Conservation (phyloP, 2,329 filamentous ascomycete genomes). For the Gnomoniopsis smithogilvyi region DNA sequence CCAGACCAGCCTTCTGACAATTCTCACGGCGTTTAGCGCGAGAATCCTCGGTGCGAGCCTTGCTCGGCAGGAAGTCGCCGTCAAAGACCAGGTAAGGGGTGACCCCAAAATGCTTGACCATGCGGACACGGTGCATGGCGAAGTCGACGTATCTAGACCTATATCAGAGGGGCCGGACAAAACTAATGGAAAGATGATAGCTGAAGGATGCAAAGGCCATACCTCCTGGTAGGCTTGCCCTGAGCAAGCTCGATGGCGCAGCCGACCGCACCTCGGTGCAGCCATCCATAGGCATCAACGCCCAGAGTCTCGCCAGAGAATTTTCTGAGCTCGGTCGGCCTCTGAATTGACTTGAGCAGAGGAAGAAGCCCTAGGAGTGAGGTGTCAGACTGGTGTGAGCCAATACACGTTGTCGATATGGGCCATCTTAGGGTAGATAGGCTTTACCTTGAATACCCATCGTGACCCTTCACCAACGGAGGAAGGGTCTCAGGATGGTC, state of each 20-base stretch:
- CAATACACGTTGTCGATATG: too few species aligned
- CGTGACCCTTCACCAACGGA: neutral
- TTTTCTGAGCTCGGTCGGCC: slow-evolving; percentile 80
- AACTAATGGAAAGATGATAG: neutral
- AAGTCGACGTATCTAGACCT: slow-evolving; percentile 76
- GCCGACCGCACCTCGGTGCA: slow-evolving; percentile 86
- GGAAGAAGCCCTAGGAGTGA: slow-evolving; percentile 69
- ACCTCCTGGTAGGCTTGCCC: slow-evolving; percentile 85
- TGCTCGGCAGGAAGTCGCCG: slow-evolving; percentile 91
- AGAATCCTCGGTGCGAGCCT: slow-evolving; percentile 79
- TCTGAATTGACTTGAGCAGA: slow-evolving; percentile 94
- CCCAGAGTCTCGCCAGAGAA: slow-evolving; percentile 84
- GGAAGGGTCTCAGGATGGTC: neutral
- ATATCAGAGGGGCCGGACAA: neutral
- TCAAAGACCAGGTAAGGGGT: slow-evolving; percentile 97
- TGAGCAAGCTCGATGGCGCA: slow-evolving; percentile 90
- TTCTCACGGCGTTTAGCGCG: slow-evolving; percentile 74
- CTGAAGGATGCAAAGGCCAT: slow-evolving; percentile 27
- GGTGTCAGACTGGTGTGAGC: neutral
- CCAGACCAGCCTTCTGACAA: slow-evolving; percentile 70
- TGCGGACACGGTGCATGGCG: slow-evolving; percentile 83
- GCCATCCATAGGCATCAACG: slow-evolving; percentile 98
- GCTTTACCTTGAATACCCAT: slow-evolving; percentile 27
- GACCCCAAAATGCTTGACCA: slow-evolving; percentile 90
- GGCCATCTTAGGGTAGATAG: neutral